These are phyloP conservation scores for Trichoderma sp. DNA, from an alignment of 2,329 filamentous ascomycete species.

Conservation along the genomic window DNA sequence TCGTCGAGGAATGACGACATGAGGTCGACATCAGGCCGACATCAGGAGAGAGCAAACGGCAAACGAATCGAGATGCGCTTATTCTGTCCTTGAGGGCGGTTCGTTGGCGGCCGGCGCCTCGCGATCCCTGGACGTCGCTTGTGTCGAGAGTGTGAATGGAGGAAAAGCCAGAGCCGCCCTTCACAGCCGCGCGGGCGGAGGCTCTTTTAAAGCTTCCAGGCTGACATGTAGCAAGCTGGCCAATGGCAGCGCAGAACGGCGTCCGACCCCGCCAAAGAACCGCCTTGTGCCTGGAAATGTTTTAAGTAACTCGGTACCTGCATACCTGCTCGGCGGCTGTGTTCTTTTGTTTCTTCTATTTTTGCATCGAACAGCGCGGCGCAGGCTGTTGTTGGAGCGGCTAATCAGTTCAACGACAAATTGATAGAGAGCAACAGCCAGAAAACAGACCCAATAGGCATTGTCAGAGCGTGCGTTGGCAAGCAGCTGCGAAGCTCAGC, in stretches of 20 bases:
- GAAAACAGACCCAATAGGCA: background rate
- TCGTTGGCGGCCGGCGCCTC: slow-evolving; percentile 13
- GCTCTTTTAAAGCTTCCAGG: background rate
- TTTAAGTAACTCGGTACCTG: background rate
- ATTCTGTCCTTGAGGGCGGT: background rate
- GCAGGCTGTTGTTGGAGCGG: background rate
- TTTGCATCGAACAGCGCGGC: background rate
- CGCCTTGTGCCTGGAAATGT: slow-evolving; percentile 7
- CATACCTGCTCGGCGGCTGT: slow-evolving; percentile 7
- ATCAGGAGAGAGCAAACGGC: background rate
- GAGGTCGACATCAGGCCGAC: background rate
- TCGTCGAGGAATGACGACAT: slow-evolving; percentile 3
- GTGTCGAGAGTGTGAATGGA: slow-evolving; percentile 14
- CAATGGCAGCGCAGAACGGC: background rate
- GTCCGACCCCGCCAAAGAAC: background rate
- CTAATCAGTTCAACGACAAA: background rate
- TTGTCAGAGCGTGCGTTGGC: background rate
- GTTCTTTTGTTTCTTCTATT: background rate
- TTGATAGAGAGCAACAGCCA: background rate
- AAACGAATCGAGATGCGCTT: background rate
- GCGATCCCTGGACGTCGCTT: slow-evolving; percentile 14
- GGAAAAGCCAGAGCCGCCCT: slow-evolving; percentile 8
- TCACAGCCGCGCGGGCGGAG: slow-evolving; percentile 17
- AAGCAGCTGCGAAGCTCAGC: background rate
- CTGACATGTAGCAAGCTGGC: background rate